Evolutionary conservation across 805 yeast genomes (phyloP), one percentile per base, ranked within the genome.

Genomic region (Nakazawaea molendinolei): DNA sequence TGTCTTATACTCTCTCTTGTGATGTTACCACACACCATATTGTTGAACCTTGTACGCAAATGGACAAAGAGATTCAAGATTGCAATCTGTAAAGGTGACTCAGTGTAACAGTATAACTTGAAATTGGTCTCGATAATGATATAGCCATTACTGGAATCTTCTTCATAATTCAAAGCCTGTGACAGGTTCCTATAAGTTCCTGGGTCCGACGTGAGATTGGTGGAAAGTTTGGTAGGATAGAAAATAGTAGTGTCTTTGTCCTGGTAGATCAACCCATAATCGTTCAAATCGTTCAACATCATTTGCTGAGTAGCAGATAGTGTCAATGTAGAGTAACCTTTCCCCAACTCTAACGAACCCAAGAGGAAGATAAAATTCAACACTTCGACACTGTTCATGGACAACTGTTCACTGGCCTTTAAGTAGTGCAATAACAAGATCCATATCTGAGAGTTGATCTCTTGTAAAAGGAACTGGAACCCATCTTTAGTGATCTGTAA

Each of bases 361-460:
- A 92, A 64, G 76, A 90, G 80, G 61, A 92, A 92, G 9, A 92
- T 81, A 56, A 92, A 92, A 56, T 90, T 89, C 31, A 92, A 66
- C 24, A 92, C 95, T 51, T 92, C 98, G 14, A 92, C 97, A 0
- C 95, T 87, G 58, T 92, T 95, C 95, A 89, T 86, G 50, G 84
- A 76, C 34, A 86, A 67, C 19, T 78, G 77, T 50, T 85, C 90
- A 1, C 97, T 75, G 69, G 86, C 72, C 53, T 84, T 81, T 43
- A 92, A 62, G 53, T 92, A 92, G 53, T 92, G 96, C 26, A 92
- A 61, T 31, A 92, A 61, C 27, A 92, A 61, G 0, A 95, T 80
- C 98, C 98, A 92, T 13, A 92, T 80, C 58, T 92, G 98, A 0
- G 95, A 82, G 53, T 86, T 87, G 18, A 84, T 84, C 49, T 89